Percentiles rank a stretch among this genome's conserved stretches.
These are phyloP conservation scores for Sungouiella thailandica DNA, from an alignment of 805 yeast species.

Conservation along the genomic window DNA sequence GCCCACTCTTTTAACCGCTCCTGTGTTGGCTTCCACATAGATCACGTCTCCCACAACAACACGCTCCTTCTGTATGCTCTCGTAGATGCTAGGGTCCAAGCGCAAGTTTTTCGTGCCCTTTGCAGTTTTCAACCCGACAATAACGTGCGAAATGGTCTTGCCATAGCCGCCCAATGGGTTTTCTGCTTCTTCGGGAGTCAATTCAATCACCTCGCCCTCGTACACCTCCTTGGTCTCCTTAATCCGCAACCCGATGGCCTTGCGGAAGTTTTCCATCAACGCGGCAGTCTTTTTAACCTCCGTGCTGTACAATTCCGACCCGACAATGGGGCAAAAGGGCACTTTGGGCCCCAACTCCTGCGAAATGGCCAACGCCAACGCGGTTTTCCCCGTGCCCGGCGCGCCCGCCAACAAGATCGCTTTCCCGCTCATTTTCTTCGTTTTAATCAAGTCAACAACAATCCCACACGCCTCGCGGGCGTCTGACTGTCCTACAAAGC, in stretches of 20 bases:
- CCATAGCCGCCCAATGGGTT: slow-evolving; percentile 98
- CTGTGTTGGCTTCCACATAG: slow-evolving; percentile 95
- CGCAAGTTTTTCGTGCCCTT: slow-evolving; percentile 86
- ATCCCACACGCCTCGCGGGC: slow-evolving; percentile 94
- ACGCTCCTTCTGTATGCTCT: slow-evolving; percentile 90
- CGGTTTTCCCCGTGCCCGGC: slow-evolving; percentile 98
- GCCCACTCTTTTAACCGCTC: slow-evolving; percentile 95
- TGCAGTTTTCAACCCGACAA: slow-evolving; percentile 89
- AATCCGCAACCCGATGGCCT: slow-evolving; percentile 93
- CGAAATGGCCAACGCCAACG: slow-evolving; percentile 90
- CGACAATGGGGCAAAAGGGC: slow-evolving; percentile 96
- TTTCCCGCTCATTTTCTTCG: slow-evolving; percentile 89
- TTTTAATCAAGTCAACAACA: slow-evolving; percentile 86
- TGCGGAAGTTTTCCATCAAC: slow-evolving; percentile 91
- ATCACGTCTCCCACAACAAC: slow-evolving; percentile 95
- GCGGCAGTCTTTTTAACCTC: slow-evolving; percentile 97
- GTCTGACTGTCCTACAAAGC: slow-evolving; percentile 71
- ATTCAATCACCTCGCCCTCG: slow-evolving; percentile 96
- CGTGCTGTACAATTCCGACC: slow-evolving; percentile 89
- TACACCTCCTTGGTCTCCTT: slow-evolving; percentile 97
- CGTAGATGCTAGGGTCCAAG: slow-evolving; percentile 89
- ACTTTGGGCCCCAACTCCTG: slow-evolving; percentile 96
- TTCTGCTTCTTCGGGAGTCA: slow-evolving; percentile 93
- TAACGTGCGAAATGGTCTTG: slow-evolving; percentile 89
- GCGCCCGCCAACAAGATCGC: slow-evolving; percentile 96